A percentile compares a stretch with the other conserved stretches of the same genome.
phyloP scores from a whole-genome alignment of 495 filamentous ascomycete species.

The Daldinia vernicosa region DNA sequence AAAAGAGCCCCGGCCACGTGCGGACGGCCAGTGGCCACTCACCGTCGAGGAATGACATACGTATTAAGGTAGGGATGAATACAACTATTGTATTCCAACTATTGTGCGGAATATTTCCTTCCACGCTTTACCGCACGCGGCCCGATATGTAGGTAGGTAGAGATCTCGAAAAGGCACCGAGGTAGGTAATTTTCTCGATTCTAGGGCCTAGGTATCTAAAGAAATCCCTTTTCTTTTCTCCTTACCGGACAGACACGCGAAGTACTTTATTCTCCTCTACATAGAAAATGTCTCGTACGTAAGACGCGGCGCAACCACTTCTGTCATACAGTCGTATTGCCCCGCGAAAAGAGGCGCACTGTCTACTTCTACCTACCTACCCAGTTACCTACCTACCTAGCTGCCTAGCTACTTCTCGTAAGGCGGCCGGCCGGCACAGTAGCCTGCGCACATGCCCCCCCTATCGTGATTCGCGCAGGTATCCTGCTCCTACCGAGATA shows the following conservation, averaged over 20 bases:
- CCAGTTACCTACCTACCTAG: not conserved
- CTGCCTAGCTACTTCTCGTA: not conserved
- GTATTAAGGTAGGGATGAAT: not conserved
- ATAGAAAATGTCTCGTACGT: not conserved
- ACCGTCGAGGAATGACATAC: not conserved
- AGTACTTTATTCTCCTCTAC: not conserved
- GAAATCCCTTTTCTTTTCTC: not conserved
- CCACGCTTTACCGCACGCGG: not conserved
- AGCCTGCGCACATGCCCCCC: constrained; percentile 3
- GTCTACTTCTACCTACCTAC: constrained; percentile 1
- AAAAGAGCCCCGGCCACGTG: constrained; percentile 19
- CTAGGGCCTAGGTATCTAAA: not conserved
- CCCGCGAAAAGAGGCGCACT: constrained; percentile 21
- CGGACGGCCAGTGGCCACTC: constrained; percentile 9
- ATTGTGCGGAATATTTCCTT: constrained; percentile 9
- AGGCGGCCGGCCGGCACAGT: constrained; percentile 9
- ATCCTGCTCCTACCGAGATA: constrained; percentile 40
- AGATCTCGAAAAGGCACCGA: not conserved
- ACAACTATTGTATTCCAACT: not conserved
- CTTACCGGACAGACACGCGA: not conserved
- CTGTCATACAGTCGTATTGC: not conserved
- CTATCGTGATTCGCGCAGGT: constrained; percentile 36
- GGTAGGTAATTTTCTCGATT: constrained; percentile 25
- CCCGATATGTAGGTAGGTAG: not conserved
- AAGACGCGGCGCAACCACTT: constrained; percentile 14